Conservation (phyloP, 1,139 yeast genomes). For the Taiozyma sp. region DNA sequence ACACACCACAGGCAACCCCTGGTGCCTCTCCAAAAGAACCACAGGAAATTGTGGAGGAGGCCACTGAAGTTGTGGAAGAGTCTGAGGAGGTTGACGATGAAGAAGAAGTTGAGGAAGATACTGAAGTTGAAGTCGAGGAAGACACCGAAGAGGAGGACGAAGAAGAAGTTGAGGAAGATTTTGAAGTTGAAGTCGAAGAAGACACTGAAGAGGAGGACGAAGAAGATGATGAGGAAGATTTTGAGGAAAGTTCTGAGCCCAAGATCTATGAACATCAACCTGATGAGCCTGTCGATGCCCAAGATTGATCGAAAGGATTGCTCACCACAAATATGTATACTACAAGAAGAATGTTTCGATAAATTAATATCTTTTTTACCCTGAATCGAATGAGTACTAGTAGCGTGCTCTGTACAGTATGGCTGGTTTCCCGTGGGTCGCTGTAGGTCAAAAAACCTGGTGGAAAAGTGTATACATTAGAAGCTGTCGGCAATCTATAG, state of each 20-base stretch:
- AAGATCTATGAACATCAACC: neutral
- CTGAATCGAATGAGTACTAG: too few relatives aligned
- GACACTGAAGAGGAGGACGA: neutral
- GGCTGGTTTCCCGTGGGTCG: too few relatives aligned
- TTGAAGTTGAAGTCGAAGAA: neutral
- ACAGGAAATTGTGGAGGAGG: neutral
- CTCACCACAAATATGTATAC: neutral
- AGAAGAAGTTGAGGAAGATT: neutral
- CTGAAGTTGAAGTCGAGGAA: neutral
- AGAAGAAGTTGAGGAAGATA: neutral
- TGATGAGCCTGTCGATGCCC: slow-evolving; percentile 1
- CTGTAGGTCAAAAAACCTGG: too few relatives aligned
- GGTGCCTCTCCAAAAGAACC: neutral
- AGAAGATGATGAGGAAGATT: slow-evolving; percentile 1
- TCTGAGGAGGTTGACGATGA: neutral
- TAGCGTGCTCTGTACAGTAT: too few relatives aligned
- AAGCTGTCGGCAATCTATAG: too few relatives aligned
- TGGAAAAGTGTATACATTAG: too few relatives aligned
- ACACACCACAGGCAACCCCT: neutral
- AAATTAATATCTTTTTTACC: too few relatives aligned
- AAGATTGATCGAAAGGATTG: neutral
- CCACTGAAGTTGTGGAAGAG: neutral
- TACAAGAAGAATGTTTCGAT: neutral
- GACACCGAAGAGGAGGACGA: neutral
- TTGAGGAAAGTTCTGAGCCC: neutral